phyloP scores from a whole-genome alignment of 345 rosid species.

The Eucalyptus urophylla region DNA sequence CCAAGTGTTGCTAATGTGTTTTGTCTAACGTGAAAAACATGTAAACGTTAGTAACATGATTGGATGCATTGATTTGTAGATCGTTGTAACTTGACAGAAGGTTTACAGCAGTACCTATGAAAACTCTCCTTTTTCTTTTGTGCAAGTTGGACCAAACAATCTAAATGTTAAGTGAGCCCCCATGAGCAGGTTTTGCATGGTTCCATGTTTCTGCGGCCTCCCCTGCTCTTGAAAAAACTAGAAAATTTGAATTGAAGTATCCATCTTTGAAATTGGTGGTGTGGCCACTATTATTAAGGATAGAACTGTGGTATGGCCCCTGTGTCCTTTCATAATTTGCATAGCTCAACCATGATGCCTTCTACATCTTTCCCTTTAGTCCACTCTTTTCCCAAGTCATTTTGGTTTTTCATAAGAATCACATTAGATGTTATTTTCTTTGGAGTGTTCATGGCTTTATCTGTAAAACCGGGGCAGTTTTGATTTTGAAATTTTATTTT shows the following conservation, averaged over 20 bases:
- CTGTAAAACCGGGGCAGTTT: neutral
- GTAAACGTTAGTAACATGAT: no score
- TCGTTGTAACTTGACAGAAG: neutral
- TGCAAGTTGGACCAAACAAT: no score
- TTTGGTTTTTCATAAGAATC: neutral
- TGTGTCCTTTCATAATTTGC: neutral
- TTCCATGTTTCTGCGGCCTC: neutral
- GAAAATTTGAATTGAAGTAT: neutral
- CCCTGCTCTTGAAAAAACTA: neutral
- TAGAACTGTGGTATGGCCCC: neutral
- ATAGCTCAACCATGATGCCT: neutral
- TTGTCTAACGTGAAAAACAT: no score
- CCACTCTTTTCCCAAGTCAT: no score
- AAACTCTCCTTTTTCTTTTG: no score
- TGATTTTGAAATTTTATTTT: neutral
- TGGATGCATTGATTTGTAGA: neutral
- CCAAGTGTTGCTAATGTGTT: no score
- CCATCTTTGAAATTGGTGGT: neutral
- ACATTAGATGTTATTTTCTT: neutral
- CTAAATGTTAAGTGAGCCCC: no score
- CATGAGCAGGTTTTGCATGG: no score
- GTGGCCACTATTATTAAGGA: no score
- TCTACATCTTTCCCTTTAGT: no score
- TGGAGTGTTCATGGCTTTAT: neutral
- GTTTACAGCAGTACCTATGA: neutral